phyloP scores from a whole-genome alignment of 306 rosid species.

The Crataegus laevigata region DNA sequence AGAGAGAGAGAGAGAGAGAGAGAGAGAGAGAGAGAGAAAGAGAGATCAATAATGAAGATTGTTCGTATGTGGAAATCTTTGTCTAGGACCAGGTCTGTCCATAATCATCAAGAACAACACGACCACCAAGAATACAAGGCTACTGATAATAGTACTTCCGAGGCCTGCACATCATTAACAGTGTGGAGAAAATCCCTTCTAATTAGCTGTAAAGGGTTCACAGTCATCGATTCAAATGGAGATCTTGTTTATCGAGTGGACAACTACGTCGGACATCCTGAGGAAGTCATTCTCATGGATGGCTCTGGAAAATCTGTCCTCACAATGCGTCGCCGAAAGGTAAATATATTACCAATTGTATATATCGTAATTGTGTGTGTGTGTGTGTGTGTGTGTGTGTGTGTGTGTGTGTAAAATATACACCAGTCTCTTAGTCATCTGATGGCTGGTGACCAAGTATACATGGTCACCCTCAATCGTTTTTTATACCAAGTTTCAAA shows the following conservation, averaged over 20 bases:
- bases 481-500: background rate
- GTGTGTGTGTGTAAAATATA: too few relatives aligned
- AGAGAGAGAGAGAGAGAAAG: background rate
- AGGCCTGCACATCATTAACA: conserved; percentile 36
- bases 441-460: too few relatives aligned
- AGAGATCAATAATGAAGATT: conserved; percentile 10
- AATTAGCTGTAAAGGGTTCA: conserved; percentile 68
- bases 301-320: conserved; percentile 61
- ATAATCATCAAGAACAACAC: conserved; percentile 41
- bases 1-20: background rate
- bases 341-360: background rate
- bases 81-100: conserved; percentile 58
- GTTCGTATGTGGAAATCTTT: conserved; percentile 38
- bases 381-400: too few relatives aligned
- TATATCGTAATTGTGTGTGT: background rate
- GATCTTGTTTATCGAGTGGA: conserved; percentile 75
- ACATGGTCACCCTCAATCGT: background rate
- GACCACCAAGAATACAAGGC: conserved; percentile 13
- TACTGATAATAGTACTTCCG: background rate
- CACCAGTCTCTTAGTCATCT: too few relatives aligned
- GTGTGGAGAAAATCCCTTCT: conserved; percentile 82
- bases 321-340: conserved; percentile 65
- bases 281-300: conserved; percentile 74
- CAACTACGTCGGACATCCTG: conserved; percentile 51
- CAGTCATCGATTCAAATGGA: conserved; percentile 70